Percentiles rank a stretch among this genome's conserved stretches.
Evolutionary conservation across 352 stramenopile species (phyloP).

Genomic region (Globisporangium spiculum): DNA sequence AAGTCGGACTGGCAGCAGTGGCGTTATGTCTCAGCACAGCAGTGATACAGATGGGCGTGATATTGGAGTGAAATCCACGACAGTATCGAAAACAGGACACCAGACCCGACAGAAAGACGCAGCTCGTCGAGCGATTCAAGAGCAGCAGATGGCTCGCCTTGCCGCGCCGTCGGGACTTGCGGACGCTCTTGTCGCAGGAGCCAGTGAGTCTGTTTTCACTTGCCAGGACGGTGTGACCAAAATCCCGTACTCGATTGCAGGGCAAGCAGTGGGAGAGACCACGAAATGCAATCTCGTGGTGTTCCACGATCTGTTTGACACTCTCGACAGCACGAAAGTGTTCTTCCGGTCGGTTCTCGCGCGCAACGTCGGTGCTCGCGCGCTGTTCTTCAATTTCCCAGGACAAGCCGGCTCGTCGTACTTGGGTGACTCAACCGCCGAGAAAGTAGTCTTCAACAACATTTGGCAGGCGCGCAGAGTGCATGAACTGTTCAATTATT

Average conservation of each 20-base stretch:
- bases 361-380: slow-evolving; percentile 75
- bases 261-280: slow-evolving; percentile 52
- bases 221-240: slow-evolving; percentile 74
- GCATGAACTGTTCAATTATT: slow-evolving; percentile 81
- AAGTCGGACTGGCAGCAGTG: not conserved
- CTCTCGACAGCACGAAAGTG: slow-evolving; percentile 84
- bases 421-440: slow-evolving; percentile 15
- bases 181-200: slow-evolving; percentile 22
- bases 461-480: slow-evolving; percentile 77
- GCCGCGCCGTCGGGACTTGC: slow-evolving; percentile 41
- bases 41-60: not conserved
- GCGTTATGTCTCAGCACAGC: not conserved
- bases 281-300: slow-evolving; percentile 88
- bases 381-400: slow-evolving; percentile 90
- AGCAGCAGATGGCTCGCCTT: slow-evolving; percentile 74
- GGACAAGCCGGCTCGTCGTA: slow-evolving; percentile 86
- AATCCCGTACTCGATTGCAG: slow-evolving; percentile 81
- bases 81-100: not conserved
- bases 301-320: slow-evolving; percentile 94
- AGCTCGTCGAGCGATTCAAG: slow-evolving; percentile 56
- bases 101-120: slow-evolving; percentile 21
- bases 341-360: slow-evolving; percentile 84
- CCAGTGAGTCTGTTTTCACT: slow-evolving; percentile 47
- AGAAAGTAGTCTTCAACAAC: slow-evolving; percentile 77
- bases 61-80: not conserved